Evolutionary conservation across 139 green algal species (phyloP).

Genomic region (Astrephomene gubernaculifera): DNA sequence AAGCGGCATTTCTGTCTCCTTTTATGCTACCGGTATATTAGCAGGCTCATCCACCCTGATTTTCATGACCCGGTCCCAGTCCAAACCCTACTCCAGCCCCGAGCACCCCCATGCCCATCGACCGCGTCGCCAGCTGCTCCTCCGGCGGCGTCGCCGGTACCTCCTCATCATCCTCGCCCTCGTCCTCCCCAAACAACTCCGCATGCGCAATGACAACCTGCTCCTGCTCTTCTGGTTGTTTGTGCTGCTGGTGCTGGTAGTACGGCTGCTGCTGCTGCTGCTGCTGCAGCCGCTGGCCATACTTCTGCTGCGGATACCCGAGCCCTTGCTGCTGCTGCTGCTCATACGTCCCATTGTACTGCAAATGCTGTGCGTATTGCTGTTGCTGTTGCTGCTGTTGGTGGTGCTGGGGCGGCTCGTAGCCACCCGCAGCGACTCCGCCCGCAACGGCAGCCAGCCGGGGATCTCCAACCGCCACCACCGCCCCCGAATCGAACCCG

Average conservation of each 20-base stretch:
- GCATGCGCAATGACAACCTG: not conserved
- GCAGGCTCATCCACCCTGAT: too few species aligned
- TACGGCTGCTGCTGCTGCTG: not conserved
- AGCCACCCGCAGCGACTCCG: too few species aligned
- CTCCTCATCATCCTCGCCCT: constrained; percentile 37
- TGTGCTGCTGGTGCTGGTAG: not conserved
- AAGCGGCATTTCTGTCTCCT: too few species aligned
- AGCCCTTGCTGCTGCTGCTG: not conserved
- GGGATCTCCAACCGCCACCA: too few species aligned
- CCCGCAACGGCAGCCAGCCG: too few species aligned
- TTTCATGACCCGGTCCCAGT: too few species aligned
- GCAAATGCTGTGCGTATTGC: not conserved
- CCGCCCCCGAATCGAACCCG: too few species aligned
- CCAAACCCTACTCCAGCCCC: not conserved
- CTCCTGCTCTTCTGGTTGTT: not conserved
- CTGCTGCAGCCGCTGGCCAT: not conserved
- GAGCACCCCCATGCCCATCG: constrained; percentile 11
- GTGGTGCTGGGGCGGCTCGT: too few species aligned
- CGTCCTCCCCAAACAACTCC: constrained; percentile 29
- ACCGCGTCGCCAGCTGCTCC: constrained; percentile 11
- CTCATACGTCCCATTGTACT: too few species aligned
- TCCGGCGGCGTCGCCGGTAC: constrained; percentile 12
- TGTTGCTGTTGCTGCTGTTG: not conserved
- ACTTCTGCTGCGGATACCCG: too few species aligned
- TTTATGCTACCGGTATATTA: too few species aligned